Percentiles rank a stretch among this genome's conserved stretches.
Conservation (phyloP, 1,139 yeast species). For the Suhomyces maxii region DNA sequence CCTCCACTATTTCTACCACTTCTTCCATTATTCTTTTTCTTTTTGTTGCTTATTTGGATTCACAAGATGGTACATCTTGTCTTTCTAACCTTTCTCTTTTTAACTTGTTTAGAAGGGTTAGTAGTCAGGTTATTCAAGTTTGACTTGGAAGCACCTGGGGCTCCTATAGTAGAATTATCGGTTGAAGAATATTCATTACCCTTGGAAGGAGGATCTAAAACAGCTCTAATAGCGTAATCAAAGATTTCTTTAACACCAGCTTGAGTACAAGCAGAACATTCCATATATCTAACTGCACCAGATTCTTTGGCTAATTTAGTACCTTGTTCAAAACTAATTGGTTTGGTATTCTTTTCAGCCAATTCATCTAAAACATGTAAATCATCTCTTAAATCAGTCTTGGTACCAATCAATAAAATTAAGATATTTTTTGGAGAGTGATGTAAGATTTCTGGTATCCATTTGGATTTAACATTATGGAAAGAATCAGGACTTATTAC, state of each 20-base stretch:
- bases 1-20: not conserved
- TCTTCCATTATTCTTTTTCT: too few species aligned
- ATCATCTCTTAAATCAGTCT: slow-evolving; percentile 81
- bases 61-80: slow-evolving; percentile 38
- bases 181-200: slow-evolving; percentile 4
- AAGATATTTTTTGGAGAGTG: slow-evolving; percentile 79
- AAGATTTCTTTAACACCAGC: slow-evolving; percentile 81
- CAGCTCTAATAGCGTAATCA: slow-evolving; percentile 76
- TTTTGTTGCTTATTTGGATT: slow-evolving; percentile 6
- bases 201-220: slow-evolving; percentile 54
- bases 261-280: slow-evolving; percentile 94
- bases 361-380: slow-evolving; percentile 73
- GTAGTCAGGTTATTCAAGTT: not conserved
- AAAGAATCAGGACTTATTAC: slow-evolving; percentile 81
- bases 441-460: slow-evolving; percentile 89
- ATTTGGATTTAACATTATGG: slow-evolving; percentile 68
- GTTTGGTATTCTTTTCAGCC: slow-evolving; percentile 59
- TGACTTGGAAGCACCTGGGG: slow-evolving; percentile 8
- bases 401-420: slow-evolving; percentile 81
- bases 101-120: slow-evolving; percentile 6
- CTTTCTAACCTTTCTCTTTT: slow-evolving; percentile 38
- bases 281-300: slow-evolving; percentile 74
- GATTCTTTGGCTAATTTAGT: slow-evolving; percentile 65
- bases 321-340: slow-evolving; percentile 66
- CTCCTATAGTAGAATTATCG: slow-evolving; percentile 8